Evolutionary conservation across 768 basidiomycete species (phyloP), one percentile per base, ranked within the genome.

Genomic region (Psilocybe sp.): DNA sequence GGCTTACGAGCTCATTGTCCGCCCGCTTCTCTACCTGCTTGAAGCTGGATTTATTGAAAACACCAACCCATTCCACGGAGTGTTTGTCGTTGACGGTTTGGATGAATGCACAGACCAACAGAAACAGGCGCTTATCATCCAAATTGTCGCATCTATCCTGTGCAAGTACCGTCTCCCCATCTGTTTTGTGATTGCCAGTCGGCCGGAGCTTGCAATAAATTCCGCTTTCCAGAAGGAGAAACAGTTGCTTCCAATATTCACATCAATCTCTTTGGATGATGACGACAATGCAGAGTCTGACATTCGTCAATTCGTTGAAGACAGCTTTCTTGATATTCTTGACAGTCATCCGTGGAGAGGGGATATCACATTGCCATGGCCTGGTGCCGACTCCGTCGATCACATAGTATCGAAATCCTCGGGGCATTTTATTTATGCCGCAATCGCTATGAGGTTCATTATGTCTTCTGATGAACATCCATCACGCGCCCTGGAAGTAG

Each of bases 31-130:
- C 4, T 28, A 28, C 7, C 23, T 28, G 4, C 3, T 28, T 7
- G 23, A 28, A 28, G 7, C 3, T 28, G 23, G 23, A 3, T 3
- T 7, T 7, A 7, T 28, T 4, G 23, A 28, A 4, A 28, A 3
- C 7, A 28, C 23, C 23, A 28, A 7, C 7, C 23, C 23, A 28
- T 7, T 28, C 23, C 23, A 28, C 23, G 7, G 23, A 28, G 4
- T 28, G 23, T 28, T 28, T 28, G 37, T 62, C 20, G 51, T 62
- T 15, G 62, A 64, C 39, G 62, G 49, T 8, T 49, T 64, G 4
- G 62, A 64, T 40, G 60, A 64, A 50, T 64, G 60, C 36, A 28
- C 23, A 11, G 38, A 51, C 39, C 13, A 28, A 14, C 42, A 40
- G 14, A 15, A 12, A 10, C 46, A 46, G 36, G 10, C 6, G 13